Evolutionary conservation across 768 basidiomycete species (phyloP), one percentile per base, ranked within the genome.

Genomic region (Pleurotus pulmonarius): DNA sequence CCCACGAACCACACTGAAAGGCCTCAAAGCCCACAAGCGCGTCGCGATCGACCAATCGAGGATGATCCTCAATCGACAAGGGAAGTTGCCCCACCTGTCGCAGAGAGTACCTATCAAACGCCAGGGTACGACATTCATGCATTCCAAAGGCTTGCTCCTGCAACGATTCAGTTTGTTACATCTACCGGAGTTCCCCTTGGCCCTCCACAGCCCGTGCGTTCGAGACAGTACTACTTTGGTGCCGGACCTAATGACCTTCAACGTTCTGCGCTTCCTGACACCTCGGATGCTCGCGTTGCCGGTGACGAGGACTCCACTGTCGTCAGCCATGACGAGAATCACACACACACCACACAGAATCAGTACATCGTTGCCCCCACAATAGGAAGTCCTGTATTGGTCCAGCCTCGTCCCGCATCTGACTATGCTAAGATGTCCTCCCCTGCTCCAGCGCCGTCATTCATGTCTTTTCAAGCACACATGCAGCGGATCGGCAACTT

Each of bases 381-480:
- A 7, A 55, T 46, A 26, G 54, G 43, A 44, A 74, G 71, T n/a
- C 78, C 77, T 0, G 58, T 75, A 26, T 67, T 73, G 39, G 72
- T 73, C 4, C 72, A 78, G 40, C 77, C 75, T 3, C 70, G 68
- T 15, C 75, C 69, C 11, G 75, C 72, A 3, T 67, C 77, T 0
- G 78, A 80, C 58, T 81, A 80, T 60, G 76, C 72, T 24, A 79
- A 78, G 59, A 80, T 82, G 78, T 70, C 73, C 5, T 69, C 74
- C 1, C 71, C 72, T 2, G 67, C 75, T n/a, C 74, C 75, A 5
- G 70, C 73, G 4, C 69, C 65, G 0, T 71, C 76, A 9, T 69
- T 72, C 9, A 59, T 61, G 9, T 71, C 73, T 2, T 57, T 75
- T 16, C 63, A 61, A 58, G 62, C 58, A n/a, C 75, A 67, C 16